Conservation (phyloP, 768 basidiomycete genomes). For the Phanerochaete sordida region DNA sequence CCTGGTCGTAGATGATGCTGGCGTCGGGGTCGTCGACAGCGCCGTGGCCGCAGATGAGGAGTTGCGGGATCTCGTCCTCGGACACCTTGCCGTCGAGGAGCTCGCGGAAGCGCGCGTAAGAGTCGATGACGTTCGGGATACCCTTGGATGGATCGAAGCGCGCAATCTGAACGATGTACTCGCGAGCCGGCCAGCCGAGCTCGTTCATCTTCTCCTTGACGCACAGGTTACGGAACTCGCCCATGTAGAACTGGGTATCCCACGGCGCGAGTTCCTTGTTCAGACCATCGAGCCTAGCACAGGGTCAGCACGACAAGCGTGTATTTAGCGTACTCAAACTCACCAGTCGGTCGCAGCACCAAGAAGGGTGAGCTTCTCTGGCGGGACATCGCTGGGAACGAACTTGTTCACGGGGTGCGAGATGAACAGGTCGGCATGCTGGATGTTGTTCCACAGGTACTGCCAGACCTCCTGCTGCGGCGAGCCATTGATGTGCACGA, state of each 20-base stretch:
- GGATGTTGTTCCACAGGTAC: conserved; percentile 91
- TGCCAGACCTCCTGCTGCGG: conserved; percentile 93
- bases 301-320: neutral
- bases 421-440: conserved; percentile 88
- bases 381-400: conserved; percentile 81
- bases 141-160: conserved; percentile 91
- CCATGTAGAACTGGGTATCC: conserved; percentile 89
- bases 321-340: conserved; percentile 24
- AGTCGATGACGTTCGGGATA: conserved; percentile 81
- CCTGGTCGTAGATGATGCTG: conserved; percentile 84
- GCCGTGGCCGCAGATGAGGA: conserved; percentile 86
- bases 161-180: conserved; percentile 90
- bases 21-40: conserved; percentile 95
- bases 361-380: conserved; percentile 64
- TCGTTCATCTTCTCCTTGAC: conserved; percentile 78
- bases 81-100: conserved; percentile 48
- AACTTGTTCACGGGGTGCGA: conserved; percentile 93
- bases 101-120: conserved; percentile 79
- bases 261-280: conserved; percentile 84
- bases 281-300: conserved; percentile 78
- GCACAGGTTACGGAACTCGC: conserved; percentile 78
- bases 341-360: conserved; percentile 87
- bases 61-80: conserved; percentile 60
- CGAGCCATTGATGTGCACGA: conserved; percentile 76
- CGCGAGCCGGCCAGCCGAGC: conserved; percentile 73